A percentile compares a stretch with the other conserved stretches of the same genome.
Conservation (phyloP, 306 rosid genomes). For the Mimosa bimucronata region DNA sequence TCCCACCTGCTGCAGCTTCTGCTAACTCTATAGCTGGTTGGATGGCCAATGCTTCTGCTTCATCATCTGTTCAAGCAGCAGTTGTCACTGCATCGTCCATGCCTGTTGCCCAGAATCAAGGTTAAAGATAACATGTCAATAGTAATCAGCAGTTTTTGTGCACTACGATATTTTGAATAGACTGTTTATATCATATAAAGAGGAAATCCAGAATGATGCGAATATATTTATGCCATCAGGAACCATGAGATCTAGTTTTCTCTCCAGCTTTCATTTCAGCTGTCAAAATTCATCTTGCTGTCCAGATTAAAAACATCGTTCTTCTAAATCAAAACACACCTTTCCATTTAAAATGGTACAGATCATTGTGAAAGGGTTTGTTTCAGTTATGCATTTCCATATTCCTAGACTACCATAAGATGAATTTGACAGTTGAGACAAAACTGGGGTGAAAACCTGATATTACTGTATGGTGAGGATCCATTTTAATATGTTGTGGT, state of each 20-base stretch:
- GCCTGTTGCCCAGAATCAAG: slow-evolving; percentile 83
- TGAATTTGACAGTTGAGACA: background rate
- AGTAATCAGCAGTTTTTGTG: no score
- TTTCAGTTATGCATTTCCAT: background rate
- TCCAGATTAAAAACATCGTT: background rate
- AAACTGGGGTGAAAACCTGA: background rate
- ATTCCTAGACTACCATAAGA: background rate
- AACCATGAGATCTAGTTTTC: background rate
- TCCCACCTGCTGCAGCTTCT: slow-evolving; percentile 69
- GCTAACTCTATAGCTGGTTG: slow-evolving; percentile 82
- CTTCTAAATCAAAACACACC: background rate
- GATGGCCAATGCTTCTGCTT: slow-evolving; percentile 89
- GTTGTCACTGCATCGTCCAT: slow-evolving; percentile 79
- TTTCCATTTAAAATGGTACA: background rate
- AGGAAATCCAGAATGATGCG: background rate
- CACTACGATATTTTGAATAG: background rate
- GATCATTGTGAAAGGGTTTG: background rate
- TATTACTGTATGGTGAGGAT: no score
- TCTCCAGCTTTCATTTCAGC: background rate
- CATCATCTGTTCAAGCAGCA: slow-evolving; percentile 92
- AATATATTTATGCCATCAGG: background rate
- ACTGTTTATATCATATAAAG: background rate
- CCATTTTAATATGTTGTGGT: slow-evolving; percentile 16
- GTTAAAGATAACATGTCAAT: slow-evolving; percentile 42
- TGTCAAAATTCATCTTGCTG: background rate